Conservation (phyloP, 306 rosid species). For the Glycyrrhiza uralensis region DNA sequence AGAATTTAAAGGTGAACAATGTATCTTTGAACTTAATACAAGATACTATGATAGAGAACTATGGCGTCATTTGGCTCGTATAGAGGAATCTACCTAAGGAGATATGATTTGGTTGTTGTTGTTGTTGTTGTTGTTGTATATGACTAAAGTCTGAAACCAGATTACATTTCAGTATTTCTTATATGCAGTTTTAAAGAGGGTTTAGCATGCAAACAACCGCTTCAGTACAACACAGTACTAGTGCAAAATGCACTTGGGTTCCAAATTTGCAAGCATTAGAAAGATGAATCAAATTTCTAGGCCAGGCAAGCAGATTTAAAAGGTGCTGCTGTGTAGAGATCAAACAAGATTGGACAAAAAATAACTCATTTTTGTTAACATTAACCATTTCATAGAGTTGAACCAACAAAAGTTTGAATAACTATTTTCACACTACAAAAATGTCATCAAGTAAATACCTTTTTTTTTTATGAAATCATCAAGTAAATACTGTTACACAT, state of each 20-base stretch:
- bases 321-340: neutral
- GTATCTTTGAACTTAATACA: neutral
- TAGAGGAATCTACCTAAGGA: neutral
- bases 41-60: neutral
- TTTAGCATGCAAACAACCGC: neutral
- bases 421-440: neutral
- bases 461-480: neutral
- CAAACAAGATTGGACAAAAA: constrained; percentile 1
- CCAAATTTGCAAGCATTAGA: neutral
- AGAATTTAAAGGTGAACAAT: neutral
- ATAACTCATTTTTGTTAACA: neutral
- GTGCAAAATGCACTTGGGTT: neutral
- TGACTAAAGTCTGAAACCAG: neutral
- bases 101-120: neutral
- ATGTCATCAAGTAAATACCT: neutral
- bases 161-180: neutral
- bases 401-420: constrained; percentile 1
- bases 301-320: neutral
- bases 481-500: neutral
- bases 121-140: neutral
- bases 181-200: constrained; percentile 9
- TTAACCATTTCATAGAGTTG: neutral
- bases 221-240: neutral
- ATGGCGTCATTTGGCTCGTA: neutral
- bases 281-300: constrained; percentile 7